Base-by-base conservation (phyloP, 2,329 filamentous ascomycete species). In the Xylaria hypoxylon region DNA sequence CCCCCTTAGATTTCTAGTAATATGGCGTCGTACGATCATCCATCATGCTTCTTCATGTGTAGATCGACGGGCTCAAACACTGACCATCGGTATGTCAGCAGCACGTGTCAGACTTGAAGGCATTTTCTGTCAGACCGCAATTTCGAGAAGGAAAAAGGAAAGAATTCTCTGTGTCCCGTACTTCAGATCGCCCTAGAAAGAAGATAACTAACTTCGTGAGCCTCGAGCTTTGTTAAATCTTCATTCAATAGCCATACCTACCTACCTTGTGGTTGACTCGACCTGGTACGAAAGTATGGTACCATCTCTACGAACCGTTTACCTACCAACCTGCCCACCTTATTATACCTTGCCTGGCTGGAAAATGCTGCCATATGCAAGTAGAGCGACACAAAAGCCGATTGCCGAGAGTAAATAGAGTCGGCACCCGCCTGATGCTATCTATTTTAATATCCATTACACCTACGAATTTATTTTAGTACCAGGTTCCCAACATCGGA, bases 51-150 rank as follows among this genome's bases (percentile, higher is more conserved):
- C 10, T 44, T 17, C 26, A 13, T 31, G 7, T 24, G 28, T 31
- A 35, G 24, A 60, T 56, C 35, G 22, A 56, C 15, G n/a, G 42
- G 26, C 42, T 47, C 24, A 31, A 24, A 38, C 48, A 22, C 53
- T 48, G 35, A n/a, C 47, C 52, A 31, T 52, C n/a, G 10, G 26
- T 58, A 44, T 11, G 17, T 59, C 55, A 38, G 26, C 48, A 33
- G 59, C 59, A 63, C 42, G 60, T 64, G 60, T 57, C 53, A 52
- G 26, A 62, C 42, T 50, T 22, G n/a, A 59, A 19, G 19, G 13
- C 38, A 26, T 53, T 19, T 53, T 35, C 47, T 40, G 44, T 57
- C 52, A 67, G 48, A 67, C 59, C 55, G 55, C 64, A 67, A 59
- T 59, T 62, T 59, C 47, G 8, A 35, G 10, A 38, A 38, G 22